Evolutionary conservation across 2,329 filamentous ascomycete species (phyloP), one percentile per base, ranked within the genome.

Genomic region (Escovopsis sp.): DNA sequence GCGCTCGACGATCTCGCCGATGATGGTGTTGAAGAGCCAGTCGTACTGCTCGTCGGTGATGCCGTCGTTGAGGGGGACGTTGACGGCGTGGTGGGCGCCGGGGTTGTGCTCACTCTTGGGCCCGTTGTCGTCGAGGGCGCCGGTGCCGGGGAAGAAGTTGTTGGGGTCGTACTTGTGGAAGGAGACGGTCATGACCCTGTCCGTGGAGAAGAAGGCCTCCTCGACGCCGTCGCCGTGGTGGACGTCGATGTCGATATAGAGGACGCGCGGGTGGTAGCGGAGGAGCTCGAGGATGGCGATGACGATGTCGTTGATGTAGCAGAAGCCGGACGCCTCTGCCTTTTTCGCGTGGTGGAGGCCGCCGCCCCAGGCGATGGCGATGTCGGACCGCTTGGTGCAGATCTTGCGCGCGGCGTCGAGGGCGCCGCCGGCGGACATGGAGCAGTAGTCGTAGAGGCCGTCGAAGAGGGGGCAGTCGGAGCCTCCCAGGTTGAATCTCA

Each of bases 291-390:
- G 72, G 52, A 95, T 91, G 31, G 84, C 86, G 37, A 98, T 74
- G 44, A 96, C 91, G 53, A 96, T 96, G 61, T 98, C 91, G 61
- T 98, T 98, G 65, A 96, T 87, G 65, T 98, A 98, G 66, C 91
- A 98, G 62, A 98, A 98, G 0, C 91, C 91, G 12, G 83, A 89
- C 0, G 91, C 89, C 62, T 94, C 87, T 41, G 81, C 77, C 57
- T 89, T 91, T 62, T 96, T 95, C 37, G 91, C 91, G 56, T 98
- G 91, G 61, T 98, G 91, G 27, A 98, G 73, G 10, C 91, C 91
- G 31, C 91, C 91, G 14, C 87, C 91, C 91, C 91, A 98, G 53
- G 94, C 93, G 55, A 98, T 87, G 42, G 91, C 91, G 56, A 98
- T 95, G 56, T 96, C 85, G 27, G 87, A 86, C 62, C 94, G 84